Conservation (phyloP, 345 rosid species). For the Gynandropsis gynandra region DNA sequence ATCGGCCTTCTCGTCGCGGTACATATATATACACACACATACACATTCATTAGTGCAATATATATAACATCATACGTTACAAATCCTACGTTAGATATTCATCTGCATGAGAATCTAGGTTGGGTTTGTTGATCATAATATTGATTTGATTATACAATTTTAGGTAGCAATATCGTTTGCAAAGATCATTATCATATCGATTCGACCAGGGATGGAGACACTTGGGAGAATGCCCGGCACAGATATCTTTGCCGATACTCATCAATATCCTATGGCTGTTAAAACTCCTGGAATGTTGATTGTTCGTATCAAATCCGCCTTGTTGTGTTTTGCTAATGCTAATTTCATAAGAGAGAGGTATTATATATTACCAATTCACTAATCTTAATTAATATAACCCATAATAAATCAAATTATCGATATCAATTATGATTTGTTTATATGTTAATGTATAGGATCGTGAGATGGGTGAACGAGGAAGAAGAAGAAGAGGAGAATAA, state of each 20-base stretch:
- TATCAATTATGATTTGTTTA: no score
- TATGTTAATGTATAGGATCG: conserved; percentile 38
- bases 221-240: conserved; percentile 68
- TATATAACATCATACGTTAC: neutral
- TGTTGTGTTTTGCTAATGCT: conserved; percentile 88
- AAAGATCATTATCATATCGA: conserved; percentile 62
- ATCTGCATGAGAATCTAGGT: neutral
- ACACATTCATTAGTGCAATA: neutral
- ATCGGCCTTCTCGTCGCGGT: conserved; percentile 83
- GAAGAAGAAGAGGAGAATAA: conserved; percentile 32
- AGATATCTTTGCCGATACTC: conserved; percentile 42
- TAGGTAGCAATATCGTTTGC: conserved; percentile 74
- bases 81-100: neutral
- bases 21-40: neutral
- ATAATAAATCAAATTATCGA: no score
- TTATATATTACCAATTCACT: neutral
- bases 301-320: conserved; percentile 60
- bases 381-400: neutral
- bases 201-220: conserved; percentile 60
- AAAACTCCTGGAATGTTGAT: conserved; percentile 46
- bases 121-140: neutral
- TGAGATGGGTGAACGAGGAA: conserved; percentile 35
- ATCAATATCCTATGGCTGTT: conserved; percentile 79
- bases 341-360: conserved; percentile 67
- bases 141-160: conserved; percentile 1